Base-by-base conservation (phyloP, 805 yeast species). In the Candida chilensis region DNA sequence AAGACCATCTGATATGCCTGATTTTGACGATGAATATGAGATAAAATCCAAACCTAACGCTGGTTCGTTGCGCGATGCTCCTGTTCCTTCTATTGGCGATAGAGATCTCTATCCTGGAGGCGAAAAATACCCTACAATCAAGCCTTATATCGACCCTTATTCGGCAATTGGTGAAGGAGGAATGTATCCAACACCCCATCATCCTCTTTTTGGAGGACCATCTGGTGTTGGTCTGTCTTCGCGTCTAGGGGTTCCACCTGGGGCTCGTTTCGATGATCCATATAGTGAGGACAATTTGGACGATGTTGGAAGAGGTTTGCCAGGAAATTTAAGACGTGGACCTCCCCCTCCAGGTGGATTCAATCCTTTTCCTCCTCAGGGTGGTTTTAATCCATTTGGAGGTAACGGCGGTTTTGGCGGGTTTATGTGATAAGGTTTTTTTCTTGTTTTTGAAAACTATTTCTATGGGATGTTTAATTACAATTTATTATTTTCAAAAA, bases 241-340 rank as follows among this genome's bases (percentile, higher is more conserved):
- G 2, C 45, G 60, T 11, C 33, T 44, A 20, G 61, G 64, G 2
- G 54, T 51, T 25, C 64, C 67, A 4, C 64, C 64, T 1, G 74
- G 75, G 4, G 67, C 75, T 5, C 42, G 78, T 20, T 69, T 48
- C 38, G 77, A 71, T 39, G 74, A 70, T 33, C 78, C 78, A 0
- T 41, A 57, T 28, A 50, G 61, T 12, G 64, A 58, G 16, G 70
- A 65, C 25, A 63, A 64, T 38, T 33, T 66, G 34, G 66, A 62
- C 25, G 45, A 55, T 20, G 35, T 63, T 32, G 74, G 75, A 1
- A 47, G 45, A 30, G 74, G 75, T 0, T 47, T 68, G 8, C 73
- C 73, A 1, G 64, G 67, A 2, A 45, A 47, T 17, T 37, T 60
- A 35, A 50, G 64, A 9, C 30, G 44, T 6, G 31, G 35, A 9